Evolutionary conservation across 1,139 yeast species (phyloP), one percentile per base, ranked within the genome.

Genomic region (Protomyces pachydermus): DNA sequence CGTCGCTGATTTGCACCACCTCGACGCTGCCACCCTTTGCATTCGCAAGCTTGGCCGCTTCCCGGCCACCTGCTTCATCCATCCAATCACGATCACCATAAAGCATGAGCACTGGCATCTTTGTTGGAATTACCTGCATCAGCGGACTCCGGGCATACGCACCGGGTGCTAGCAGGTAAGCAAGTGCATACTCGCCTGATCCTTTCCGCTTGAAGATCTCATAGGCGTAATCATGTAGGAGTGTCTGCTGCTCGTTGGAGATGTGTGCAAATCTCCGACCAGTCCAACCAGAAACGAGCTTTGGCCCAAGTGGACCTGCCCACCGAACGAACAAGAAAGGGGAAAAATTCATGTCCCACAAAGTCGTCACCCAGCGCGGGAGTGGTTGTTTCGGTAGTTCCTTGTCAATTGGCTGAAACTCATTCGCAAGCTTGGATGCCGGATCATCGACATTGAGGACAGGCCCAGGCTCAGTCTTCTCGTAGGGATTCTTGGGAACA

Each of bases 51-150:
- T 78, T 71, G 2, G 77, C 79, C 56, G 84, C 83, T 65, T 81
- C 80, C 9, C 75, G 70, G 0, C 96, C 97, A 0, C 95, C 93
- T 58, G 81, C 82, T 1, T 82, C 78, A 72, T 88, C 87, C 97
- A 91, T 91, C 82, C 93, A 91, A 73, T 91, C 97, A 69, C 79
- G 83, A 69, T 87, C 85, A 0, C 97, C 97, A 72, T 90, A 91
- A 46, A 89, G 73, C 75, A 91, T 79, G 0, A 82, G 72, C 34
- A 82, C 78, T 48, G 82, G 82, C 34, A 79, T 79, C 45, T 76
- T 71, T 38, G 82, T 71, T 0, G 74, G 69, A 1, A 74, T 72
- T 45, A 86, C 78, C 71, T 90, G 95, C 68, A 82, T 77, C 65
- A 90, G 78, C 0, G 97, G 96, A 75, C 84, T 81, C 67, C 85